A percentile compares a stretch with the other conserved stretches of the same genome.
These are phyloP conservation scores for Knoxia roxburghii DNA, from an alignment of 257 asterid species.

Conservation along the genomic window DNA sequence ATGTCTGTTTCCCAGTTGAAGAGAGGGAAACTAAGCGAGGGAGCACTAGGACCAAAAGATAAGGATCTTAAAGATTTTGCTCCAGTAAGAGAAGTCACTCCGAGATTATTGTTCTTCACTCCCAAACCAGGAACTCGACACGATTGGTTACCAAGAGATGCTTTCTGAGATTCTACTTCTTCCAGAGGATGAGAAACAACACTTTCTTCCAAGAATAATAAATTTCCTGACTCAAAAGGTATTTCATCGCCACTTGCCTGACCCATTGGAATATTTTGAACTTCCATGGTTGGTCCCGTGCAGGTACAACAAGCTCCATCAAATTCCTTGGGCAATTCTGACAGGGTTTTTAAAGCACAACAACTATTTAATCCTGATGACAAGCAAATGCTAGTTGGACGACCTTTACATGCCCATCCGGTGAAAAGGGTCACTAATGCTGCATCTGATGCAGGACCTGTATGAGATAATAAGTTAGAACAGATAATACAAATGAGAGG, in stretches of 20 bases:
- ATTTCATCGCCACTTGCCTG: slow-evolving; percentile 30
- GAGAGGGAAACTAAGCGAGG: slow-evolving; percentile 85
- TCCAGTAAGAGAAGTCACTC: slow-evolving; percentile 57
- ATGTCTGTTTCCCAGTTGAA: slow-evolving; percentile 88
- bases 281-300: slow-evolving; percentile 37
- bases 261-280: slow-evolving; percentile 23
- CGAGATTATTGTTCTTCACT: slow-evolving; percentile 56
- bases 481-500: slow-evolving; percentile 13
- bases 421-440: slow-evolving; percentile 88
- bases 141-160: slow-evolving; percentile 47
- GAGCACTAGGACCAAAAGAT: slow-evolving; percentile 77
- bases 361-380: slow-evolving; percentile 55
- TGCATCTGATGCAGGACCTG: slow-evolving; percentile 89
- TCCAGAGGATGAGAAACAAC: slow-evolving; percentile 26
- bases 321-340: slow-evolving; percentile 29
- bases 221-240: slow-evolving; percentile 35
- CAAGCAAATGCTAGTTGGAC: slow-evolving; percentile 57
- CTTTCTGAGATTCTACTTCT: slow-evolving; percentile 37
- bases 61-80: slow-evolving; percentile 74
- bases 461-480: slow-evolving; percentile 25
- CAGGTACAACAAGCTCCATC: slow-evolving; percentile 43
- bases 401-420: slow-evolving; percentile 99
- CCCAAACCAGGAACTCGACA: slow-evolving; percentile 97
- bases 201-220: slow-evolving; percentile 33
- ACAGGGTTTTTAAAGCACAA: slow-evolving; percentile 47